Conservation (phyloP, 192 early-diverging fungal species). For the Endogone sp. region DNA sequence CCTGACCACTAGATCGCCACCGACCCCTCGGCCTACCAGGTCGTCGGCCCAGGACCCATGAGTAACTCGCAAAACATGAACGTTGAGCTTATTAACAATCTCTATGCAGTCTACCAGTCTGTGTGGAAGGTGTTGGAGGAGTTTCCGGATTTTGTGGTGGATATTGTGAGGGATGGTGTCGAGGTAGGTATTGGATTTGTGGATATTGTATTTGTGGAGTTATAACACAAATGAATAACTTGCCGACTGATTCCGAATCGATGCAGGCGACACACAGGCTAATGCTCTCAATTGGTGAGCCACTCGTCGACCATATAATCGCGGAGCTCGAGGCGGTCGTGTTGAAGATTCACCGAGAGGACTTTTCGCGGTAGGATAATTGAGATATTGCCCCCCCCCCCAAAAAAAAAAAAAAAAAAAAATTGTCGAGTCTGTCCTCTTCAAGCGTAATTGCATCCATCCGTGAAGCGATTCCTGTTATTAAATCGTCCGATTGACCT, state of each 20-base stretch:
- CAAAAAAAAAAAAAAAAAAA: no score
- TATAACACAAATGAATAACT: background rate
- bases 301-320: constrained; percentile 44
- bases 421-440: no score
- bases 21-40: constrained; percentile 35
- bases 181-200: constrained; percentile 32
- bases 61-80: constrained; percentile 44
- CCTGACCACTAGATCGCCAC: constrained; percentile 20
- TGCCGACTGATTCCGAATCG: background rate
- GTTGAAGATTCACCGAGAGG: constrained; percentile 64
- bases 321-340: constrained; percentile 51
- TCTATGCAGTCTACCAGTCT: constrained; percentile 58
- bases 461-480: no score
- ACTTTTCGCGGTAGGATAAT: constrained; percentile 39
- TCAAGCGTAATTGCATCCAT: no score
- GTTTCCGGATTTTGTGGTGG: constrained; percentile 43
- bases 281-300: constrained; percentile 51
- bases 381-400: no score
- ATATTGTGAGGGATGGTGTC: constrained; percentile 44
- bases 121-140: constrained; percentile 58
- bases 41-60: constrained; percentile 16
- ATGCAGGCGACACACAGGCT: constrained; percentile 41
- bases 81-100: constrained; percentile 56
- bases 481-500: no score
- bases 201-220: constrained; percentile 16